Percentiles rank a stretch among this genome's conserved stretches.
Evolutionary conservation across 1,284 basidiomycete species (phyloP).

Genomic region (Bondarzewia mesenterica): DNA sequence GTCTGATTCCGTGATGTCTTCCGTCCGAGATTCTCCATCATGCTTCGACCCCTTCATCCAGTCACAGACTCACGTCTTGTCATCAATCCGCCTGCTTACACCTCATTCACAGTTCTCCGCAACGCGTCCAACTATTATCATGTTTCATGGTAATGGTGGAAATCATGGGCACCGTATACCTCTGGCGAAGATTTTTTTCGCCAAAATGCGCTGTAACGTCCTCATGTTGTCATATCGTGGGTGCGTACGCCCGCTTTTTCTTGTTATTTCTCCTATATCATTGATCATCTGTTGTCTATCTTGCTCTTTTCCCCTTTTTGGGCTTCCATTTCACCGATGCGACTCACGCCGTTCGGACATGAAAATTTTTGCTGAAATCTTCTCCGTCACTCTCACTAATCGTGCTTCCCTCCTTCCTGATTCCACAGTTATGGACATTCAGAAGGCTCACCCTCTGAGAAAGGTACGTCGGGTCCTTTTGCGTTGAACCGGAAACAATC

Average conservation of each 20-base stretch:
- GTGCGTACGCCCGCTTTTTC: constrained; percentile 31
- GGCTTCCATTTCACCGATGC: too few relatives aligned
- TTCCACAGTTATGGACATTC: constrained; percentile 79
- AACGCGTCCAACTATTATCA: constrained; percentile 73
- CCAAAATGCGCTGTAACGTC: constrained; percentile 82
- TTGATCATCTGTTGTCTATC: too few relatives aligned
- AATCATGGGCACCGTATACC: constrained; percentile 86
- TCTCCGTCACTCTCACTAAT: too few relatives aligned
- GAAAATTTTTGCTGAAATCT: too few relatives aligned
- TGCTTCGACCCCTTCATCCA: too few relatives aligned
- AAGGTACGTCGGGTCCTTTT: constrained; percentile 54
- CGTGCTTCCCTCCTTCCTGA: too few relatives aligned
- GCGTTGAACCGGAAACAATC: too few relatives aligned
- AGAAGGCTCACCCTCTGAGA: constrained; percentile 78
- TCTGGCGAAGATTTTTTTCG: constrained; percentile 79
- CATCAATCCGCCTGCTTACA: too few relatives aligned
- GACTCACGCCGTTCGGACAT: too few relatives aligned
- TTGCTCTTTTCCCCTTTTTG: too few relatives aligned
- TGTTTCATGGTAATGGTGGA: constrained; percentile 89
- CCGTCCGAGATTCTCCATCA: neutral
- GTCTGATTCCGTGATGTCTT: neutral
- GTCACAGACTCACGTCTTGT: too few relatives aligned
- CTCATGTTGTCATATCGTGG: constrained; percentile 86
- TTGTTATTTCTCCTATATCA: neutral
- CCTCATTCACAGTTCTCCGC: constrained; percentile 52